phyloP scores from a whole-genome alignment of 345 rosid genomes.

The Moringa oleifera region DNA sequence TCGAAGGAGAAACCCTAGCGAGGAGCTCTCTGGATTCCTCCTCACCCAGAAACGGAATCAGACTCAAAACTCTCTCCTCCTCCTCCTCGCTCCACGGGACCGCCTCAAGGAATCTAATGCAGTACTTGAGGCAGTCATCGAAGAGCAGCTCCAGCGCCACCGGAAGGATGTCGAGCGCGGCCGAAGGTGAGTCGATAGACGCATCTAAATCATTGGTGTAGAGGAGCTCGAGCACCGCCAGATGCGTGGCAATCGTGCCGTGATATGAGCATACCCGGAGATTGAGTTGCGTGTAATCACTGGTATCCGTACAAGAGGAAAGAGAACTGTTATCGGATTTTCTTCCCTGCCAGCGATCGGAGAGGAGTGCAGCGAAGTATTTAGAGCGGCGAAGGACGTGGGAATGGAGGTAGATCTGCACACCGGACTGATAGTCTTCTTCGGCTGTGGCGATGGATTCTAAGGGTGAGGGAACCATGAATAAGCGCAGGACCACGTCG shows the following conservation, averaged over 20 bases:
- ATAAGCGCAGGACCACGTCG: conserved; percentile 42
- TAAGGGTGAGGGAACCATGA: conserved; percentile 20
- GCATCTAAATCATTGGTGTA: conserved; percentile 38
- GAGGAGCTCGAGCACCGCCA: conserved; percentile 46
- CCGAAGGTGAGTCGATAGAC: conserved; percentile 29
- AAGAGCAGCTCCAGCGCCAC: conserved; percentile 54
- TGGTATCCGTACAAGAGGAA: background rate
- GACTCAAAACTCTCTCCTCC: conserved; percentile 39
- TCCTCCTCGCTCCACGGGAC: conserved; percentile 78
- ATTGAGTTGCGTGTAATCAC: conserved; percentile 16
- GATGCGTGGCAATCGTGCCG: conserved; percentile 30
- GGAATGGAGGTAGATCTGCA: conserved; percentile 60
- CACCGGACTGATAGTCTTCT: conserved; percentile 17
- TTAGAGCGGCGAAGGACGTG: conserved; percentile 45
- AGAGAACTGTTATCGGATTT: background rate
- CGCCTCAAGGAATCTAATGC: conserved; percentile 51
- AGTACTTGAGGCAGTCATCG: conserved; percentile 49
- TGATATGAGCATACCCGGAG: conserved; percentile 24
- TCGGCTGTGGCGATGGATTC: conserved; percentile 6
- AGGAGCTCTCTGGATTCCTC: conserved; percentile 57
- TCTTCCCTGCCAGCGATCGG: conserved; percentile 49
- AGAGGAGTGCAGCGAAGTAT: conserved; percentile 55
- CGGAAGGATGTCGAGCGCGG: conserved; percentile 55
- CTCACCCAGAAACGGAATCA: conserved; percentile 37
- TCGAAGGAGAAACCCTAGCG: conserved; percentile 36